Evolutionary conservation across 805 yeast genomes (phyloP).

Genomic region (Candida lessepsii): DNA sequence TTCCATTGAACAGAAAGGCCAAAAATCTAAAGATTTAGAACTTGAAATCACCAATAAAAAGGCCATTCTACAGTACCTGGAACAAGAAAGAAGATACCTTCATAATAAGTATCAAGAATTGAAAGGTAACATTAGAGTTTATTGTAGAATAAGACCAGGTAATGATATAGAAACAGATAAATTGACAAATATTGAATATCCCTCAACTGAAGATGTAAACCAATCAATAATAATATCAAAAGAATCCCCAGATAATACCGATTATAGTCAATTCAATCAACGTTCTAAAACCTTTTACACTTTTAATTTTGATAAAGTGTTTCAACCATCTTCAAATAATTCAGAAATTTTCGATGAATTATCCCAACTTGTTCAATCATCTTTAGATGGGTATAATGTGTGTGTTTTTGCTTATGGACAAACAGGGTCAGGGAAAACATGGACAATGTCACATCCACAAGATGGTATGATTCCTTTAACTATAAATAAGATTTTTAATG

Average conservation of each 20-base stretch:
- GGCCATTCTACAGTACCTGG: constrained; percentile 46
- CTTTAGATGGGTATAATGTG: constrained; percentile 85
- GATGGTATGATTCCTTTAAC: constrained; percentile 86
- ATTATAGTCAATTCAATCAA: constrained; percentile 8
- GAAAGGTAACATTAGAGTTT: constrained; percentile 90
- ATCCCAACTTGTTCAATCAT: constrained; percentile 73
- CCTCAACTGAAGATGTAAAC: constrained; percentile 29
- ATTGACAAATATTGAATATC: constrained; percentile 18
- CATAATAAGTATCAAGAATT: constrained; percentile 81
- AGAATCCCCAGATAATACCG: constrained; percentile 11
- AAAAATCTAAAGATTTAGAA: constrained; percentile 5
- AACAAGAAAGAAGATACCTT: constrained; percentile 54
- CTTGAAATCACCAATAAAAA: constrained; percentile 18
- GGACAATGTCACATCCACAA: constrained; percentile 70
- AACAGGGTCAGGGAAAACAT: constrained; percentile 93
- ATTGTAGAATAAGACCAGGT: constrained; percentile 65
- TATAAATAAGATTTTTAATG: constrained; percentile 63
- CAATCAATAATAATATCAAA: constrained; percentile 33
- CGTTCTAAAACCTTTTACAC: constrained; percentile 16
- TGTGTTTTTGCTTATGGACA: constrained; percentile 97
- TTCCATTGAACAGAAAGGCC: constrained; percentile 11
- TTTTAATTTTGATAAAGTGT: constrained; percentile 79
- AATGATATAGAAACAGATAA: constrained; percentile 6
- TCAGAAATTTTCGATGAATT: constrained; percentile 75
- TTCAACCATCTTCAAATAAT: constrained; percentile 54